Evolutionary conservation across 257 asterid genomes (phyloP).

Genomic region (Voacanga thouarsii): DNA sequence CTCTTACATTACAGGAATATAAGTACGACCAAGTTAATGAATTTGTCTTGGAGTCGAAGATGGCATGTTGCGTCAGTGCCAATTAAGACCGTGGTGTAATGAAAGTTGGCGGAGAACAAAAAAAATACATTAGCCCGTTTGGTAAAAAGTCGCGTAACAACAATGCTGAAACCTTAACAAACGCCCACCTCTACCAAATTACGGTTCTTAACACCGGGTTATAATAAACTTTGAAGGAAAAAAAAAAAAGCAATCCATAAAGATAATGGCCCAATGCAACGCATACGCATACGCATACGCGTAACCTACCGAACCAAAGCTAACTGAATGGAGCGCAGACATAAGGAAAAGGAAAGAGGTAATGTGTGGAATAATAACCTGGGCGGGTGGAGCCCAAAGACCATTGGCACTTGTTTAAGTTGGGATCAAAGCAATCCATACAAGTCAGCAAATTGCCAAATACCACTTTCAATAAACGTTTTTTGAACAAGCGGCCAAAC

Average conservation of each 20-base stretch:
- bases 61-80: neutral
- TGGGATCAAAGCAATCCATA: conserved; percentile 21
- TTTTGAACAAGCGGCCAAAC: neutral
- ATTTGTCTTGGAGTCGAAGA: neutral
- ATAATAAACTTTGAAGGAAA: neutral
- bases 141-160: neutral
- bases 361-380: no score
- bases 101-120: neutral
- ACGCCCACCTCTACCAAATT: neutral
- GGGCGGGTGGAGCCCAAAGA: conserved; percentile 33
- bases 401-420: conserved; percentile 12
- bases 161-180: neutral
- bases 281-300: no score
- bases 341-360: no score
- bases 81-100: neutral
- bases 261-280: conserved; percentile 4
- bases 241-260: conserved; percentile 13
- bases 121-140: neutral
- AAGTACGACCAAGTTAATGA: no score
- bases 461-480: neutral
- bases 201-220: no score
- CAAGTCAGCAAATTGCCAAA: conserved; percentile 25
- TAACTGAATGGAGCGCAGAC: conserved; percentile 16
- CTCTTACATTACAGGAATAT: no score
- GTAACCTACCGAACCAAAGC: conserved; percentile 29